A percentile compares a stretch with the other conserved stretches of the same genome.
These are phyloP conservation scores for Stagonosporopsis chrysanthemi DNA, from an alignment of 2,329 filamentous ascomycete species.

Conservation along the genomic window DNA sequence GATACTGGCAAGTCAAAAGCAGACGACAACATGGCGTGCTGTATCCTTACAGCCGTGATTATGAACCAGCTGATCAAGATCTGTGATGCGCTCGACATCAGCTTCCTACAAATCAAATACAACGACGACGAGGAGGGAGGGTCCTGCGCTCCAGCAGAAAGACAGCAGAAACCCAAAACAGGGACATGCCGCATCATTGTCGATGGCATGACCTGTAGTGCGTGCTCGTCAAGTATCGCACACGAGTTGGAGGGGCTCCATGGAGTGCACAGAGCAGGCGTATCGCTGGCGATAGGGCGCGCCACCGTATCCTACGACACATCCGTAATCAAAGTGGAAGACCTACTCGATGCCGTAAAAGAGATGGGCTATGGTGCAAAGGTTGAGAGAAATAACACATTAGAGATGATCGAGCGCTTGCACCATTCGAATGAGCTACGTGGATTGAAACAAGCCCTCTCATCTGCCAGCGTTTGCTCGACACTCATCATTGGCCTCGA, in stretches of 20 bases:
- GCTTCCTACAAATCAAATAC: slow-evolving; percentile 21
- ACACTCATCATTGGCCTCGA: slow-evolving; percentile 1
- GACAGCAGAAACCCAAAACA: background rate
- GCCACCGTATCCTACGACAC: slow-evolving; percentile 9
- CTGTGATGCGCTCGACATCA: slow-evolving; percentile 24
- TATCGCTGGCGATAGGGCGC: slow-evolving; percentile 9
- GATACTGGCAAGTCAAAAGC: background rate
- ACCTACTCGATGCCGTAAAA: background rate
- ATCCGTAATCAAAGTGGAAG: background rate
- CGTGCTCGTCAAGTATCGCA: slow-evolving; percentile 14
- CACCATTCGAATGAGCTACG: slow-evolving; percentile 6
- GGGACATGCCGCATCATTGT: slow-evolving; percentile 14
- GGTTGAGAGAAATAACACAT: background rate
- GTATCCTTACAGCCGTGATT: slow-evolving; percentile 19
- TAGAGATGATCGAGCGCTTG: slow-evolving; percentile 2
- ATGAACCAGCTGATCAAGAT: slow-evolving; percentile 24
- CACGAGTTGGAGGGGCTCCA: slow-evolving; percentile 4
- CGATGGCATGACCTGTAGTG: slow-evolving; percentile 23
- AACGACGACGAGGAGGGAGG: slow-evolving; percentile 17
- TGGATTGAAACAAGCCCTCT: background rate
- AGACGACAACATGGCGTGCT: slow-evolving; percentile 18
- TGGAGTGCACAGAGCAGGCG: slow-evolving; percentile 13
- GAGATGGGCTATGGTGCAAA: background rate
- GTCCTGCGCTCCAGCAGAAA: background rate
- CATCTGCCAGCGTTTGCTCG: slow-evolving; percentile 7